Percentiles rank a stretch among this genome's conserved stretches.
Evolutionary conservation across 768 basidiomycete genomes (phyloP).

Genomic region (Gyrodon lividus): DNA sequence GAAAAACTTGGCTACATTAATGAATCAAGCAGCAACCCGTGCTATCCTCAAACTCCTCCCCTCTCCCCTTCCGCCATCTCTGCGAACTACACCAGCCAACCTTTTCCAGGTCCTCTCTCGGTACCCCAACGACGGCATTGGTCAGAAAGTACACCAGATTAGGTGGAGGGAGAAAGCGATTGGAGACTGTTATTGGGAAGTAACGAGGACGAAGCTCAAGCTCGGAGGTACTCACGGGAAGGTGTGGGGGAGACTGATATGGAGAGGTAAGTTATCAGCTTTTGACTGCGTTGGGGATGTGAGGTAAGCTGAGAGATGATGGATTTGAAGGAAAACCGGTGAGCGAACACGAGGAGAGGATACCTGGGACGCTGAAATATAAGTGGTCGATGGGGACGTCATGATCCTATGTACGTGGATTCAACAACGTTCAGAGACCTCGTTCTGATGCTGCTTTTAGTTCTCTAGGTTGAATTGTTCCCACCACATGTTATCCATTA

Average conservation of each 20-base stretch:
- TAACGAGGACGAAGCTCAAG: constrained; percentile 73
- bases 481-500: not conserved
- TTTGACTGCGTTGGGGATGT: not conserved
- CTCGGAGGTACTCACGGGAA: constrained; percentile 73
- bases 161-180: constrained; percentile 75
- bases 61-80: constrained; percentile 54
- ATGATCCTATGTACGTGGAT: constrained; percentile 14
- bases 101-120: constrained; percentile 74
- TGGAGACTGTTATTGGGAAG: constrained; percentile 66
- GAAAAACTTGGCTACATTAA: constrained; percentile 8
- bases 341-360: constrained; percentile 59
- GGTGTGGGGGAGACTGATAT: constrained; percentile 78
- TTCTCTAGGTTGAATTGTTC: no score
- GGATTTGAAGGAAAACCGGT: constrained; percentile 51
- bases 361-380: constrained; percentile 74
- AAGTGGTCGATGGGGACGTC: constrained; percentile 60
- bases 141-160: constrained; percentile 65
- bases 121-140: constrained; percentile 64
- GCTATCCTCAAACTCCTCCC: constrained; percentile 60
- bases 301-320: constrained; percentile 10
- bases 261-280: constrained; percentile 59
- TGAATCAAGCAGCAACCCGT: constrained; percentile 27
- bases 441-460: constrained; percentile 3
- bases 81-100: constrained; percentile 56
- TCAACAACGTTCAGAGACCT: not conserved